Conservation (phyloP, 2,329 filamentous ascomycete genomes). For the Xylariaceae sp. region DNA sequence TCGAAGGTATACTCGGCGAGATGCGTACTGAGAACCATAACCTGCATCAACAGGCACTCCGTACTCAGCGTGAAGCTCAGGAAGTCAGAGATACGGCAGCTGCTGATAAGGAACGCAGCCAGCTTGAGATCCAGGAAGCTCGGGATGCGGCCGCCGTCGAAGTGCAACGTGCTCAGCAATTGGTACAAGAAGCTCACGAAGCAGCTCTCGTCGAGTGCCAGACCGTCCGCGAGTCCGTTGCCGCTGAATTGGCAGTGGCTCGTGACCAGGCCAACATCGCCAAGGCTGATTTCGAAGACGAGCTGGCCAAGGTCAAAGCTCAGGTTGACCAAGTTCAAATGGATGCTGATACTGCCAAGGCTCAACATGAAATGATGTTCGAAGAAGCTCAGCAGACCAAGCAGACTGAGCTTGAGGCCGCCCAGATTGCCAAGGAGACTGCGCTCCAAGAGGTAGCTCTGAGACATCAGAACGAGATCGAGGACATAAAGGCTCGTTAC, state of each 20-base stretch:
- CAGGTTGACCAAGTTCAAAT: conserved; percentile 77
- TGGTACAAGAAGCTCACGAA: conserved; percentile 81
- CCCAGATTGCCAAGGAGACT: conserved; percentile 42
- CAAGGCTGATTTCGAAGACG: conserved; percentile 76
- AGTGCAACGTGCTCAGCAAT: conserved; percentile 63
- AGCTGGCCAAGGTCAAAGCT: conserved; percentile 67
- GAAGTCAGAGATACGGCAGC: conserved; percentile 78
- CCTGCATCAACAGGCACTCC: conserved; percentile 65
- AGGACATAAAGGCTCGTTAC: conserved; percentile 74
- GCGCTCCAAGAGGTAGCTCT: conserved; percentile 34
- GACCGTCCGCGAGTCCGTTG: conserved; percentile 73
- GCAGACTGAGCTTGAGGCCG: conserved; percentile 45
- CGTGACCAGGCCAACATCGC: conserved; percentile 84
- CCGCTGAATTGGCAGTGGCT: conserved; percentile 77
- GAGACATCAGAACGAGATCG: conserved; percentile 66
- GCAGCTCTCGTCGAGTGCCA: conserved; percentile 77
- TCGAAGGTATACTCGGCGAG: conserved; percentile 55
- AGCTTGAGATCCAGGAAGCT: conserved; percentile 13
- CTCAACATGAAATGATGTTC: conserved; percentile 77
- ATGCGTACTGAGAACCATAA: conserved; percentile 67
- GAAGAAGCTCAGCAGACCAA: conserved; percentile 75
- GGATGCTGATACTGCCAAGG: conserved; percentile 77
- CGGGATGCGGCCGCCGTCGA: conserved; percentile 8
- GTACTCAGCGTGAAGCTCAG: conserved; percentile 77
- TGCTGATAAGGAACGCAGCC: conserved; percentile 7